Evolutionary conservation across 495 filamentous ascomycete species (phyloP).

Genomic region (Podospora fimiseda): DNA sequence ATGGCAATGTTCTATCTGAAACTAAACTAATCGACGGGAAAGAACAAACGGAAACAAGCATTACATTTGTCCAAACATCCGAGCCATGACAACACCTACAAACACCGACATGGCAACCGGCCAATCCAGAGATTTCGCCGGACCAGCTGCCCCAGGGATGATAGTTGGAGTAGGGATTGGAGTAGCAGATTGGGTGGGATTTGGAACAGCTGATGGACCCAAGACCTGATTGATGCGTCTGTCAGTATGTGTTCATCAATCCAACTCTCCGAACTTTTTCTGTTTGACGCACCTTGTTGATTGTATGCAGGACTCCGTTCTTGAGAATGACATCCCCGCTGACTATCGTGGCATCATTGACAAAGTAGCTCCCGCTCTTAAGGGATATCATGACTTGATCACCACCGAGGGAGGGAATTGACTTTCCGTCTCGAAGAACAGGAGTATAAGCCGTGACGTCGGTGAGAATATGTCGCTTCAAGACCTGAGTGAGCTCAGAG

Average conservation of each 20-base stretch:
- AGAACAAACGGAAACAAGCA: too few species aligned
- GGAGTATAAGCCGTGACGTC: background rate
- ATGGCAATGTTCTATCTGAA: too few species aligned
- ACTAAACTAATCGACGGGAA: too few species aligned
- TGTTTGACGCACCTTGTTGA: constrained; percentile 25
- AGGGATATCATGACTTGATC: background rate
- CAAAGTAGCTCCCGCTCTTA: constrained; percentile 18
- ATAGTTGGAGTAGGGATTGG: background rate
- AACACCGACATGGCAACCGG: background rate
- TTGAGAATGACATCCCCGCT: constrained; percentile 24
- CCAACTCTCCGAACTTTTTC: background rate
- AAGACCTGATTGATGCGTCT: too few species aligned
- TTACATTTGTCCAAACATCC: background rate
- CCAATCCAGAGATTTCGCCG: background rate
- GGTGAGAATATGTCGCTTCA: background rate
- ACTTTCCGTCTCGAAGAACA: background rate
- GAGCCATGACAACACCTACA: background rate
- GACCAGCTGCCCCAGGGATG: background rate
- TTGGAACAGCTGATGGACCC: too few species aligned
- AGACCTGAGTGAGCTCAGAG: background rate
- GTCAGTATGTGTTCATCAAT: background rate
- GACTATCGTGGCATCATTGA: constrained; percentile 33
- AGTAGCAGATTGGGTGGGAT: too few species aligned
- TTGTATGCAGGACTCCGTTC: constrained; percentile 36
- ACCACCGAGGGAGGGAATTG: background rate